These are phyloP conservation scores for Parasarocladium wereldwijsianum DNA, from an alignment of 2,329 filamentous ascomycete genomes.

Conservation along the genomic window DNA sequence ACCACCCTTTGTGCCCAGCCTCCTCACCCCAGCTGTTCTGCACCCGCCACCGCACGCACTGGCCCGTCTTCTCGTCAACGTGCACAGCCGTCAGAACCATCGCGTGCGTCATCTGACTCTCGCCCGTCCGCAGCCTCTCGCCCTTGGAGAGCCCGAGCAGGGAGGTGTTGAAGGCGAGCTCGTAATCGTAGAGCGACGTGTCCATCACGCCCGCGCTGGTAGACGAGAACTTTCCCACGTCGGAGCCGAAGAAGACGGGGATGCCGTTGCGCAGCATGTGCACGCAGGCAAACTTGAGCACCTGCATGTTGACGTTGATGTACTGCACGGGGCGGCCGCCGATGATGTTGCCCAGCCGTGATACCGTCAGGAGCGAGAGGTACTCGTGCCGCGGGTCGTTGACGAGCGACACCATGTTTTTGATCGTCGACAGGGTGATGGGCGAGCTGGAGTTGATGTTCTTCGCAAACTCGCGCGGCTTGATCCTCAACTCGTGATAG, in stretches of 20 bases:
- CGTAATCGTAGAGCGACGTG: conserved; percentile 59
- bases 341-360: conserved; percentile 67
- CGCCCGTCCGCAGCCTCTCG: conserved; percentile 55
- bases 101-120: conserved; percentile 78
- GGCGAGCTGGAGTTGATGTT: conserved; percentile 40
- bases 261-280: conserved; percentile 64
- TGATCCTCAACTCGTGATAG: conserved; percentile 46
- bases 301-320: conserved; percentile 62
- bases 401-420: conserved; percentile 64
- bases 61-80: conserved; percentile 44
- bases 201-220: conserved; percentile 63
- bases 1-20: conserved; percentile 66
- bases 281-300: conserved; percentile 60
- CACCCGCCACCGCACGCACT: conserved; percentile 65
- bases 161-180: conserved; percentile 67
- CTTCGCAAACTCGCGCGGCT: conserved; percentile 57
- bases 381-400: conserved; percentile 73
- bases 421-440: conserved; percentile 44
- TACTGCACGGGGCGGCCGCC: conserved; percentile 65
- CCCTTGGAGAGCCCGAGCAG: conserved; percentile 65
- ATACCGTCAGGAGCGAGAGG: conserved; percentile 58
- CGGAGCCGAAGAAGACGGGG: conserved; percentile 78
- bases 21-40: conserved; percentile 71
- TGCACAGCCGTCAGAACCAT: conserved; percentile 87
- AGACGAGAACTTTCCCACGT: conserved; percentile 74